These are phyloP conservation scores for Paramecium primaurelia DNA, from an alignment of 73 alveolate genomes.

Conservation along the genomic window DNA sequence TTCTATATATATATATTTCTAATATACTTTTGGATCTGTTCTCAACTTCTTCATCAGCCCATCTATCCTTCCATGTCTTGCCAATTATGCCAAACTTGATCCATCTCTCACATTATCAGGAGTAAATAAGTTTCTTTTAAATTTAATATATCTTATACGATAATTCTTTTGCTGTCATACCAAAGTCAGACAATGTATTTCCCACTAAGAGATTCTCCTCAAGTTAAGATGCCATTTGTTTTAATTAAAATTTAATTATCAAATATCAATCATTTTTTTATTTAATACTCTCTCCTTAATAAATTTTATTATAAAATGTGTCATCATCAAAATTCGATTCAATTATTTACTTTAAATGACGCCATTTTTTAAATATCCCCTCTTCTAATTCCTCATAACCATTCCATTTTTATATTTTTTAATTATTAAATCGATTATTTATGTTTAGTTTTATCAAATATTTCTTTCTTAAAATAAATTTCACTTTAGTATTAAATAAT, in stretches of 20 bases:
- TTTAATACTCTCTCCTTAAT: background rate
- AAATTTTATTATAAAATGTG: background rate
- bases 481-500: no score
- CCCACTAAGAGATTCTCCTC: background rate
- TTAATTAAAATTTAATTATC: background rate
- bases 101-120: slow-evolving; percentile 63
- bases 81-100: slow-evolving; percentile 51
- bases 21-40: slow-evolving; percentile 69
- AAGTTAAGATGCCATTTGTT: background rate
- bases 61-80: slow-evolving; percentile 70
- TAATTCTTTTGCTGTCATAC: slow-evolving; percentile 45
- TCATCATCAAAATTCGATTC: background rate
- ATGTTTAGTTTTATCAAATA: background rate
- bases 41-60: slow-evolving; percentile 68
- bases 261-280: background rate
- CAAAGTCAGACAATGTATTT: slow-evolving; percentile 1
- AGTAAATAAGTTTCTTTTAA: background rate
- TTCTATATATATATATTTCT: slow-evolving; percentile 27
- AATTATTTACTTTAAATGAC: background rate
- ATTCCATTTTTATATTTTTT: background rate
- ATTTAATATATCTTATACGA: background rate
- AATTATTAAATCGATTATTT: background rate
- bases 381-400: background rate
- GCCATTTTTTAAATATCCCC: background rate
- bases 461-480: no score